These are phyloP conservation scores for Stenogyne calaminthoides DNA, from an alignment of 305 asterid species.

Conservation along the genomic window DNA sequence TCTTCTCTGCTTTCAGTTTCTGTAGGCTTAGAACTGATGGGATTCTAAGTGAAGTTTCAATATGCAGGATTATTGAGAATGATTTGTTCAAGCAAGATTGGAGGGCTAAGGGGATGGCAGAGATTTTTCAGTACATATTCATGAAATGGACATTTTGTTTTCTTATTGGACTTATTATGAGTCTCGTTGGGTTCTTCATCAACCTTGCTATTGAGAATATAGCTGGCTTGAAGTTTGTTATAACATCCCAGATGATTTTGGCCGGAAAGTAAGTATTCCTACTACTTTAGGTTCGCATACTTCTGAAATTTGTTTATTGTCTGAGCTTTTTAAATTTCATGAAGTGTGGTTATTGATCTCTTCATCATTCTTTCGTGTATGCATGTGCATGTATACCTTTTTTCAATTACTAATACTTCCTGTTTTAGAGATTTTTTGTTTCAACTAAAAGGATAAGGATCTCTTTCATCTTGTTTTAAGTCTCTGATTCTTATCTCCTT, in stretches of 20 bases:
- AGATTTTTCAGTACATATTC: conserved; percentile 64
- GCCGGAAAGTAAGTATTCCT: conserved; percentile 55
- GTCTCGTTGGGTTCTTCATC: conserved; percentile 78
- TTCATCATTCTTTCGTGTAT: neutral
- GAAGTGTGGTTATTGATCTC: neutral
- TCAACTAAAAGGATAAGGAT: neutral
- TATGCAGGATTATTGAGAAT: conserved; percentile 68
- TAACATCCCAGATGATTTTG: conserved; percentile 87
- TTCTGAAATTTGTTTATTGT: neutral
- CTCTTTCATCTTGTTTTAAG: neutral
- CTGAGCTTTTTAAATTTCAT: neutral
- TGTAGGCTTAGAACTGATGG: conserved; percentile 30
- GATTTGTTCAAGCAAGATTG: conserved; percentile 78
- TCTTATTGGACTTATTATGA: conserved; percentile 63
- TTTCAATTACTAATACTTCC: neutral
- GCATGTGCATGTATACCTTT: neutral
- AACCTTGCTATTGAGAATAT: conserved; percentile 81
- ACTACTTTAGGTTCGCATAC: neutral
- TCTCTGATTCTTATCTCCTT: neutral
- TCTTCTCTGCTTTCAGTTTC: neutral
- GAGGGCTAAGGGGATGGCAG: conserved; percentile 59
- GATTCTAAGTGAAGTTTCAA: conserved; percentile 18
- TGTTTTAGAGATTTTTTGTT: neutral
- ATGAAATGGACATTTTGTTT: conserved; percentile 83
- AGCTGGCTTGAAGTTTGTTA: conserved; percentile 78